Base-by-base conservation (phyloP, 2,329 filamentous ascomycete genomes). In the Pyrenophora graminea region DNA sequence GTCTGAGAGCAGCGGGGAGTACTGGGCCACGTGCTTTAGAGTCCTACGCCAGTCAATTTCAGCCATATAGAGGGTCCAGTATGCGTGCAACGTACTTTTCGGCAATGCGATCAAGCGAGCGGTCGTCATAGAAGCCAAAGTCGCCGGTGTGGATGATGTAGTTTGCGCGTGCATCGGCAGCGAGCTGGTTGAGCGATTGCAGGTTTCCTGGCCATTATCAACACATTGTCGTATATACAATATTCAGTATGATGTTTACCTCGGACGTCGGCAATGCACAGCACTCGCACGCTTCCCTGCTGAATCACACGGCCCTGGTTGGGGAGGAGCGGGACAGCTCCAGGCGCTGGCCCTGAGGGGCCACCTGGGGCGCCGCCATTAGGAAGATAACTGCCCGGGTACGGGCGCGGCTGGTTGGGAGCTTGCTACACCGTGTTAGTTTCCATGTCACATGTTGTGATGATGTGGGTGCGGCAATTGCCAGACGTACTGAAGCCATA, bases 61-160 rank as follows among this genome's bases (percentile, higher is more conserved):
- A n/a, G 18, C n/a, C 23, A 13, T 19, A 37, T 18, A 13, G 10
- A 3, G 4, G 9, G 15, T 30, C 25, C 2, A 13, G 25, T 10
- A 8, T 12, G 7, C 3, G 27, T 30, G 21, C 2, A 79, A 39
- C 86, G 80, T 78, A 96, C 91, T 99, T 99, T 76, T 99, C 94
- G 34, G 94, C 94, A 79, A 99, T 97, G 69, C 94, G 88, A 69
- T 97, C 93, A 62, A 99, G 80, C 31, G 94, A 99, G 47, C 88
- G 90, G 67, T 96, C 89, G 75, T 99, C 94, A 79, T 99, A 99
- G 79, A 99, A 99, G 58, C 94, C 94, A 73, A 99, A 99, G 75
- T 99, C 94, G 75, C 94, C 94, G 17, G 94, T 99, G 77, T 99
- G 94, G 69, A 99, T 91, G 76, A 99, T 96, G 79, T 97, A 91